These are phyloP conservation scores for Arachis hypogaea DNA, from an alignment of 306 rosid species.

Conservation along the genomic window DNA sequence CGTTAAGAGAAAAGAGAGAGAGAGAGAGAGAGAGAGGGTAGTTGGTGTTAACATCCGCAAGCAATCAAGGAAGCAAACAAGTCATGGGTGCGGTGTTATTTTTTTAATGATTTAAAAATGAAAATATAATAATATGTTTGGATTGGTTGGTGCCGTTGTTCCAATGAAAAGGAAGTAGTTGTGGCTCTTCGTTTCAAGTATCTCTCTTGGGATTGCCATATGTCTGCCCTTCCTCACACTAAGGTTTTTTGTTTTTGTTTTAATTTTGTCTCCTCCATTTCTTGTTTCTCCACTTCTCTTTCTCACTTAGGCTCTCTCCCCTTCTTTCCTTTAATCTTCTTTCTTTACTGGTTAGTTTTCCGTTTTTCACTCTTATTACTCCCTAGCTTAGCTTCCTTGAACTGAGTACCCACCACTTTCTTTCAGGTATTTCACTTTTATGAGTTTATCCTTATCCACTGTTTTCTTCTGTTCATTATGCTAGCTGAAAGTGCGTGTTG, in stretches of 20 bases:
- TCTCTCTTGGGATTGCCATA: slow-evolving; percentile 66
- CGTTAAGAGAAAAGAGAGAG: neutral
- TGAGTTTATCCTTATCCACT: neutral
- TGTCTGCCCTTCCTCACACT: slow-evolving; percentile 53
- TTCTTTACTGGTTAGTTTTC: too few relatives aligned
- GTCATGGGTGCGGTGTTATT: neutral
- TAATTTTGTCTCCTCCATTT: neutral
- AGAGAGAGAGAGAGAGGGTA: neutral
- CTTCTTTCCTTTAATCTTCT: neutral
- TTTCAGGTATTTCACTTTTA: slow-evolving; percentile 33
- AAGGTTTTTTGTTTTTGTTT: slow-evolving; percentile 2
- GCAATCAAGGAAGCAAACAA: slow-evolving; percentile 15
- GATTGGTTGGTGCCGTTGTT: slow-evolving; percentile 77
- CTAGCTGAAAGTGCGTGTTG: neutral
- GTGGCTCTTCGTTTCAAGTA: slow-evolving; percentile 51
- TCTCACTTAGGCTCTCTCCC: slow-evolving; percentile 35
- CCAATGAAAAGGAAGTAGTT: slow-evolving; percentile 76
- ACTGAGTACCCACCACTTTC: neutral
- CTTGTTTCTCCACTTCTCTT: slow-evolving; percentile 25
- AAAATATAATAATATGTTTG: slow-evolving; percentile 28
- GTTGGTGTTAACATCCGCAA: slow-evolving; percentile 57
- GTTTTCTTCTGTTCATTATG: slow-evolving; percentile 9
- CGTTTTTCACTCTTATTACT: too few relatives aligned
- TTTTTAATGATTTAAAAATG: neutral
- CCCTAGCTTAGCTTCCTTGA: too few relatives aligned